Base-by-base conservation (phyloP, 2,329 filamentous ascomycete species). In the Fragosphaeria purpurea region DNA sequence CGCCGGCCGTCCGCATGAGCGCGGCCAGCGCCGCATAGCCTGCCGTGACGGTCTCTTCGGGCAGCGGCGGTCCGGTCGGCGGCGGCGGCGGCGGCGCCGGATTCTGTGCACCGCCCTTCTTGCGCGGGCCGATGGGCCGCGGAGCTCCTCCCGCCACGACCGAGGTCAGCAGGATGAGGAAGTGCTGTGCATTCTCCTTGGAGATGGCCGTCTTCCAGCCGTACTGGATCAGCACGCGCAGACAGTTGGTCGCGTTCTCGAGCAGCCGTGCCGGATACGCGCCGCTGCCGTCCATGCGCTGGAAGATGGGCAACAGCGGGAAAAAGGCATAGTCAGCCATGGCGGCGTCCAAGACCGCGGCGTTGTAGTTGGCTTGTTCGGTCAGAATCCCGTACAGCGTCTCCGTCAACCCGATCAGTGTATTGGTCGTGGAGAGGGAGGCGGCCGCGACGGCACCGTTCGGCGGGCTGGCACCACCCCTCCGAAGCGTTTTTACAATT, bases 311-410 rank as follows among this genome's bases (percentile, higher is more conserved):
- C 0, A 88, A 89, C 0, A 98, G 72, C 0, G 93, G 93, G 55
- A 96, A 95, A 71, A 97, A 97, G 61, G 86, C 78, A 72, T 97
- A 98, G 70, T 96, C 90, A 11, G 90, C 88, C 13, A 97, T 71
- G 63, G 89, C 91, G 48, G 83, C 76, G 63, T 96, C 88, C 13
- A 97, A 65, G 0, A 71, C 69, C 2, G 69, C 63, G 3, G 70
- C 64, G 55, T 79, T 72, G 31, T 60, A 60, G 41, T 63, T 60
- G 33, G 69, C 58, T 58, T 74, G 74, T 35, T 63, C 61, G 43
- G 71, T 61, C 5, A 82, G 65, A n/a, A 77, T 63, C 30, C 56
- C 55, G 34, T 72, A 65, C 3, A 82, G 63, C 51, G 73, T 67
- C 31, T 65, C 62, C 2, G 69, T 70, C 32, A 77, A 68, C 7